Base-by-base conservation (phyloP, 495 filamentous ascomycete species). In the Staphylotrichum longicolle region DNA sequence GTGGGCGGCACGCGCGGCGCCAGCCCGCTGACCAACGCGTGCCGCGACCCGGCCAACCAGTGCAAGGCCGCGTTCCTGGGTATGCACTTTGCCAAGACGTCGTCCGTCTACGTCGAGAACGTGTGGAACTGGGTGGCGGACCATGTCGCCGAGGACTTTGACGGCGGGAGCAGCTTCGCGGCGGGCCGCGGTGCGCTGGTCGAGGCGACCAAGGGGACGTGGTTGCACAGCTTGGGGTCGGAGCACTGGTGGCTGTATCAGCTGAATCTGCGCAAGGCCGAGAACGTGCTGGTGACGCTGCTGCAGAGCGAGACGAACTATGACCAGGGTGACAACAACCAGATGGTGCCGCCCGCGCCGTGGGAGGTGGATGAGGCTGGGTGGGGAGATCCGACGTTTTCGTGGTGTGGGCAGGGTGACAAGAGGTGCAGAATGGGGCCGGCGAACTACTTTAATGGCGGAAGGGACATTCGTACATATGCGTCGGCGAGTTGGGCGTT, bases 251-350 rank as follows among this genome's bases (percentile, higher is more conserved):
- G 82, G 57, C 76, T 93, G 6, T 91, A 91, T 65, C 87, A 93
- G 64, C 89, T 91, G 69, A 86, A 91, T 57, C 71, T 93, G 55
- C 73, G 82, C 42, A 84, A 83, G 58, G 89, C 92, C 0, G 74
- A 85, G 54, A 89, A 93, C 67, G 81, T 96, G 42, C 86, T 90
- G 69, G 87, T 94, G 75, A 84, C 81, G 9, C 69, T 91, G 63
- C 90, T 96, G 53, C 93, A 97, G 70, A 85, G 87, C 33, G 93
- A 97, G 72, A 96, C 93, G 1, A 90, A 92, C 53, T 96, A 96
- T 77, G 91, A 88, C 78, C 91, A 94, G 75, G 81, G 84, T 49
- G 93, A 95, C 73, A 88, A 92, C 33, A 82, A 82, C 66, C 80
- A 12, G 9, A 54, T 60, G 52, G 15, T 60, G 5, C 65, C 80